Base-by-base conservation (phyloP, 2,329 filamentous ascomycete genomes). In the Stenocarpella maydis region DNA sequence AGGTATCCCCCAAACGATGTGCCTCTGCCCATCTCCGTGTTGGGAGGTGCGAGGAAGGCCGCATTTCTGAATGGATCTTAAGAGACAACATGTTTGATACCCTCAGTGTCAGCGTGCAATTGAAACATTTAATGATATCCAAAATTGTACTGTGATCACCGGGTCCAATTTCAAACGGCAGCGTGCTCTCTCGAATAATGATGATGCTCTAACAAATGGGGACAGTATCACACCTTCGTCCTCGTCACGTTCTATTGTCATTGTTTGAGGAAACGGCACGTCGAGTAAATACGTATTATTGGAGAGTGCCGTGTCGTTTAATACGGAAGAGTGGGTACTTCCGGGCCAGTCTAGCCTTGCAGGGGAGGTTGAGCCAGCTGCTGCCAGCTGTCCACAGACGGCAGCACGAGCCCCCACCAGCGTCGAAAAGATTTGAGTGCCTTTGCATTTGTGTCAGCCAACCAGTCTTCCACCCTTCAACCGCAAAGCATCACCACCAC, bases 371-470 rank as follows among this genome's bases (percentile, higher is more conserved):
- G 3, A 8, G 14, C 58, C 58, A 63, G 58, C 58, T 49, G 58
- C 4, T 0, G 7, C 43, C 58, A 63, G 58, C 58, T 63, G 58
- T 0, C 0, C 41, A 7, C 58, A 61, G 58, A 17, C 58, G 41
- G 58, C 58, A 17, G 19, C 41, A 63, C 58, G 58, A 37, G 58
- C 58, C 58, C 58, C 58, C 58, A 63, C 58, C 58, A 63, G 26
- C 39, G 17, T 63, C 58, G 58, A 63, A 63, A 63, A 63, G 58
- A 63, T 63, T 63, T 63, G 58, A 63, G 58, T 63, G 28, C 43
- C 58, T 63, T 63, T 28, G 43, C 58, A 63, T 49, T 47, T 47
- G 28, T 63, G 41, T 19, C 58, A 49, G 41, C 43, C 26, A 37
- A 49, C 58, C 43, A 63, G 5, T 24, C 41, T 63, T 63, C 12